These are phyloP conservation scores for Teratosphaeria destructans DNA, from an alignment of 2,329 filamentous ascomycete genomes.

Conservation along the genomic window DNA sequence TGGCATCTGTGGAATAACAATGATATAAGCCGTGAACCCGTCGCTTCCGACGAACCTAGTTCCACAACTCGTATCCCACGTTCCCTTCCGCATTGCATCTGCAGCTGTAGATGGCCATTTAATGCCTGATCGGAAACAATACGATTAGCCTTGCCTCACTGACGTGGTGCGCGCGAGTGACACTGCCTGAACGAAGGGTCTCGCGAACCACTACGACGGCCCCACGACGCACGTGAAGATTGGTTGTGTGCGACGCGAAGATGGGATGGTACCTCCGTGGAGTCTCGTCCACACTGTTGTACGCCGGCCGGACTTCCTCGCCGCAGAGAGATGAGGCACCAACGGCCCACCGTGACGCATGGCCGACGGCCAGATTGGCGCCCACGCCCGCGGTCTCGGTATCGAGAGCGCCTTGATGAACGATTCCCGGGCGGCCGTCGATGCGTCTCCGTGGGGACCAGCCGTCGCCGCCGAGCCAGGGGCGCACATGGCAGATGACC, in stretches of 20 bases:
- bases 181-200: not conserved
- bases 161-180: not conserved
- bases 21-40: not conserved
- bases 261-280: not conserved
- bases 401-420: not conserved
- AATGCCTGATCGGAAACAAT: not conserved
- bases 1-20: not conserved
- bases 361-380: not conserved
- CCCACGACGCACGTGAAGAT: not conserved
- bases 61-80: not conserved
- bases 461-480: not conserved
- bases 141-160: not conserved
- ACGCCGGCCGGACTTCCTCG: not conserved
- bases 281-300: not conserved
- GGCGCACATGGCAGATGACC: not conserved
- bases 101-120: not conserved
- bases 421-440: not conserved
- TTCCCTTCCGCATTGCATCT: not conserved
- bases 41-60: not conserved
- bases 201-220: not conserved
- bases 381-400: not conserved
- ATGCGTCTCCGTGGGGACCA: not conserved
- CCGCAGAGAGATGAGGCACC: not conserved
- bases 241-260: not conserved
- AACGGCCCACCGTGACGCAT: not conserved